phyloP scores from a whole-genome alignment of 2,329 filamentous ascomycete species.

The Pseudophaeomoniella oleicola region DNA sequence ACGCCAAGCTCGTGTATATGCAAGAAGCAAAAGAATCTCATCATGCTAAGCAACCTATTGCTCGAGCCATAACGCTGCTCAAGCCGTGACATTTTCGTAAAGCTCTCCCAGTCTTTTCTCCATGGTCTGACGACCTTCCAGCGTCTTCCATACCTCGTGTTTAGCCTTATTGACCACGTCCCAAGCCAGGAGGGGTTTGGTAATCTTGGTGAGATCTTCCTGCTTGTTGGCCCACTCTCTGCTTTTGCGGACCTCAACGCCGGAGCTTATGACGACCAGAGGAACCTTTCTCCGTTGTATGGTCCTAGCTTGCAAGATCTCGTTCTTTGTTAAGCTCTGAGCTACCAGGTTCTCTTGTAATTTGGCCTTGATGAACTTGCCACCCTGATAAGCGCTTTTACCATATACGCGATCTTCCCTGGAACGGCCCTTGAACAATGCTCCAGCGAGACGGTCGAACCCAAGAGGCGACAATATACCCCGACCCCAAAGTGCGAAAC shows the following conservation, averaged over 20 bases:
- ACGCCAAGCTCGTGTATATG: too few relatives aligned
- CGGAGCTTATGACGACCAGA: constrained; percentile 70
- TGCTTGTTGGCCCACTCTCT: constrained; percentile 71
- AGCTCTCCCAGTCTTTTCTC: constrained; percentile 65
- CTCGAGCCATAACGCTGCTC: too few relatives aligned
- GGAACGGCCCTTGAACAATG: constrained; percentile 66
- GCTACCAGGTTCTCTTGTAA: constrained; percentile 88
- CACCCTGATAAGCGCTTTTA: constrained; percentile 59
- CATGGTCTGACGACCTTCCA: constrained; percentile 57
- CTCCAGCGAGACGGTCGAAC: constrained; percentile 63
- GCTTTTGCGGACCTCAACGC: constrained; percentile 51
- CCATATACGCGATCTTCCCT: constrained; percentile 79
- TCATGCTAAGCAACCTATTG: too few relatives aligned
- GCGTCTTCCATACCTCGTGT: constrained; percentile 70
- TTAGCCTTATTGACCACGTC: constrained; percentile 66
- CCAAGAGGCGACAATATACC: constrained; percentile 80
- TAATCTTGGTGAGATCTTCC: constrained; percentile 67
- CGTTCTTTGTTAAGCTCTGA: constrained; percentile 66
- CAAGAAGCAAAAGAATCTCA: too few relatives aligned
- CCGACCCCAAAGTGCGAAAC: constrained; percentile 74
- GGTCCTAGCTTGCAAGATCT: constrained; percentile 61
- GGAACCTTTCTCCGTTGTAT: constrained; percentile 68
- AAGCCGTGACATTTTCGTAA: constrained; percentile 26
- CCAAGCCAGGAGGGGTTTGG: constrained; percentile 66
- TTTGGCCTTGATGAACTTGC: constrained; percentile 77